Evolutionary conservation across 768 basidiomycete genomes (phyloP), one percentile per base, ranked within the genome.

Genomic region (Dentipellis sp.): DNA sequence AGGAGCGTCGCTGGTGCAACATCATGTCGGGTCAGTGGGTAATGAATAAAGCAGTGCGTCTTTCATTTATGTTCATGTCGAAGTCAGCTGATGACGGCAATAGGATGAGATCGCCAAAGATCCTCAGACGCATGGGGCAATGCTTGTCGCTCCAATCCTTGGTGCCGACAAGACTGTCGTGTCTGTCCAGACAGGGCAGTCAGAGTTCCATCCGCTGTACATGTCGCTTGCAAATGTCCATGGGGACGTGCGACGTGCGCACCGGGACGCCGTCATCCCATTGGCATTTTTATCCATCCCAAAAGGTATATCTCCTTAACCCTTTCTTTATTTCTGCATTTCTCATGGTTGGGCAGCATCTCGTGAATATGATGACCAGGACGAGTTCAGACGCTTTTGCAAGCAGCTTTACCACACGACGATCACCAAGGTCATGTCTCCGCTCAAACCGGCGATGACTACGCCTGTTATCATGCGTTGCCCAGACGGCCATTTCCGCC

Each of bases 101-200:
- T 53, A 59, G 57, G 42, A 56, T 38, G 21, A 21, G 10, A 50
- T 57, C 48, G 55, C 46, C 11, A 34, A 39, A 22, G 56, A 66
- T 48, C 35, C 52, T 5, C 10, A 4, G 1, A 61, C 47, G 0
- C 56, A 65, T 21, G 61, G 64, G 0, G 45, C 59, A 1, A 58
- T 60, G 3, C 58, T 59, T 29, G 63, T 62, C 2, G 60, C 62
- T 2, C 50, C 58, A 12, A 60, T 65, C 22, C 53, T 63, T 14
- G 63, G 63, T 7, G 64, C 63, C 37, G 65, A 66, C 49, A 66
- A 66, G 49, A 66, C 65, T 1, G 64, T 63, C 4, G 65, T 66
- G 0, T 64, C 65, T 14, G 58, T 66, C 11, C 58, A 57, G 7
- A 66, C 65, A 0, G 63, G 65, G 1, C 52, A 64, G 2, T 59